A percentile compares a stretch with the other conserved stretches of the same genome.
Conservation (phyloP, 2,329 filamentous ascomycete genomes). For the Cladobotryum mycophilum region DNA sequence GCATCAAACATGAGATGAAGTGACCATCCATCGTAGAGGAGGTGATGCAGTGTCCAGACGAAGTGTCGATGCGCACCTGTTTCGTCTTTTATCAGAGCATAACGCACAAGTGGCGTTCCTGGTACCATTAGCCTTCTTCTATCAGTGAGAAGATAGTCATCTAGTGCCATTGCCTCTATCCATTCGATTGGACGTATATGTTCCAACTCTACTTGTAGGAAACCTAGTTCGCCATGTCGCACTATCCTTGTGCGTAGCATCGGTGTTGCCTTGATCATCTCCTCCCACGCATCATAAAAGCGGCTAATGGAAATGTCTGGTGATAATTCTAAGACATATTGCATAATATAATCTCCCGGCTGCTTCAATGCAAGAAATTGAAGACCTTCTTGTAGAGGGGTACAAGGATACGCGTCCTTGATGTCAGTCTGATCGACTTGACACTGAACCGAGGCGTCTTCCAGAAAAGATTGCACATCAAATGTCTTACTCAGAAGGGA, state of each 20-base stretch:
- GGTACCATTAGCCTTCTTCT: neutral
- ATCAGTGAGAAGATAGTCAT: neutral
- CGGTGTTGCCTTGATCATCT: no score
- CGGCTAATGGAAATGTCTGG: no score
- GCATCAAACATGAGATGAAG: neutral
- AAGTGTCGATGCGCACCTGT: neutral
- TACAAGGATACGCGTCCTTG: constrained; percentile 21
- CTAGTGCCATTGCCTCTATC: no score
- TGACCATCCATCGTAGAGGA: constrained; percentile 4
- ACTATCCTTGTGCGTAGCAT: no score
- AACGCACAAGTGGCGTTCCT: constrained; percentile 3
- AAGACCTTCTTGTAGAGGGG: constrained; percentile 30
- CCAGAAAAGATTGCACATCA: neutral
- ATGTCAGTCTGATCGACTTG: no score
- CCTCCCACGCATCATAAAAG: no score
- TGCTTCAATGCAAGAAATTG: constrained; percentile 23
- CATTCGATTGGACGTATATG: no score
- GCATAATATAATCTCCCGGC: constrained; percentile 17
- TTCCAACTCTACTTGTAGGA: no score
- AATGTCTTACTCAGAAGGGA: constrained; percentile 1
- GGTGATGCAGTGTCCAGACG: constrained; percentile 6
- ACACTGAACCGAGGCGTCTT: no score
- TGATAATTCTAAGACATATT: constrained; percentile 7
- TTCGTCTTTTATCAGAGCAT: neutral
- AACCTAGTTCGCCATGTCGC: no score